Base-by-base conservation (phyloP, 768 basidiomycete species). In the Trametes maxima region DNA sequence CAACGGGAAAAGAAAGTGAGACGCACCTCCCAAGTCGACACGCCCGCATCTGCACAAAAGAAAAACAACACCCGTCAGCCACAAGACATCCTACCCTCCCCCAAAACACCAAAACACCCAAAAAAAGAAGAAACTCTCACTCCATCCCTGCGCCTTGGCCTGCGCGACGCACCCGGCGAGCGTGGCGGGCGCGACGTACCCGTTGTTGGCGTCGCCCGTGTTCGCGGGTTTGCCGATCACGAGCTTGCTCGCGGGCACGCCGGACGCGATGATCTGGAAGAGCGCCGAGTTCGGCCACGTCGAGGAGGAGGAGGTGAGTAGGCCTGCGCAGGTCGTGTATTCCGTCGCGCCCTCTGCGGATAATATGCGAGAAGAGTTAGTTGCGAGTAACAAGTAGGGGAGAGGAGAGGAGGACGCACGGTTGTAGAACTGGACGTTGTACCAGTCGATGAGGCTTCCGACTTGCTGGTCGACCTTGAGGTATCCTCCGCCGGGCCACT, bases 81-180 rank as follows among this genome's bases (percentile, higher is more conserved):
- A n/a, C n/a, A n/a, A n/a, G n/a, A n/a, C n/a, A n/a, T 53, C 24
- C 54, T n/a, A 5, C 44, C 16, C 47, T n/a, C 17, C 24, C 47
- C 6, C 5, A 22, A 22, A 22, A n/a, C n/a, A n/a, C n/a, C 5
- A 24, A 3, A 24, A 22, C 21, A 46, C 21, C n/a, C n/a, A n/a
- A 21, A 46, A 17, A 19, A 33, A 10, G 13, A 19, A n/a, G 16
- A 4, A 46, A n/a, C 25, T 76, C 87, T 74, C 61, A 86, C 86
- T 81, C 90, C 90, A 92, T 28, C 88, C 89, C 59, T 80, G 59
- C n/a, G 64, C 67, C 65, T 84, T 82, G 0, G 87, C 90, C 71
- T 85, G 76, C 17, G 78, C 66, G 33, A 91, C 75, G 68, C 91
- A 92, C 2, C 73, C 71, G 0, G 85, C 81, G 19, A 92, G 76